Conservation (phyloP, 2,329 filamentous ascomycete genomes). For the Cladophialophora bantiana region DNA sequence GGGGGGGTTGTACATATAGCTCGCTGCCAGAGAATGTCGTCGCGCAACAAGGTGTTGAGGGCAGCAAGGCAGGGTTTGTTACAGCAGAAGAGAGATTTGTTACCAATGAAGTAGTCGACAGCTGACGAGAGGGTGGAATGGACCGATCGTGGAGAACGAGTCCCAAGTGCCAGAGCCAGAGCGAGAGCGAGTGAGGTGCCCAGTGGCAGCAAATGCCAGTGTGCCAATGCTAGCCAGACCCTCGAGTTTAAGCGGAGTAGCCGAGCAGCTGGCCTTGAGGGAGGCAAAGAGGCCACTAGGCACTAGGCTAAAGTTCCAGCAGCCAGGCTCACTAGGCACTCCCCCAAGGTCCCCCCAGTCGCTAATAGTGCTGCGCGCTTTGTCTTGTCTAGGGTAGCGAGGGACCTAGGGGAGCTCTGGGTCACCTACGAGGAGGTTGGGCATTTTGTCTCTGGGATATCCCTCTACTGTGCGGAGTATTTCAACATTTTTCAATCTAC, state of each 20-base stretch:
- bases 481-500: no score
- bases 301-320: background rate
- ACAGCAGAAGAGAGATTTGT: constrained; percentile 23
- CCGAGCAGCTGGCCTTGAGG: constrained; percentile 21
- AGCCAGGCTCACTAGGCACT: constrained; percentile 8
- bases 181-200: constrained; percentile 12
- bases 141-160: constrained; percentile 32
- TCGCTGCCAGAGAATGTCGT: constrained; percentile 13
- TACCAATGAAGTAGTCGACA: constrained; percentile 26
- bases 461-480: no score
- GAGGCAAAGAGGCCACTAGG: background rate
- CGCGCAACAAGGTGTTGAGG: constrained; percentile 18
- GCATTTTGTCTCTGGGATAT: background rate
- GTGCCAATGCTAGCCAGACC: constrained; percentile 18
- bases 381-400: constrained; percentile 8
- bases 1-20: background rate
- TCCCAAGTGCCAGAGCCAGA: constrained; percentile 7
- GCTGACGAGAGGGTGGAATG: constrained; percentile 30
- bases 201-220: background rate
- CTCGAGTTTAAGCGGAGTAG: constrained; percentile 33
- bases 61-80: constrained; percentile 20
- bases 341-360: constrained; percentile 1
- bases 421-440: background rate
- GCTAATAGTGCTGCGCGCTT: constrained; percentile 14
- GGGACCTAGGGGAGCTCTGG: background rate